Base-by-base conservation (phyloP, 2,329 filamentous ascomycete genomes). In the Alternaria longipes region DNA sequence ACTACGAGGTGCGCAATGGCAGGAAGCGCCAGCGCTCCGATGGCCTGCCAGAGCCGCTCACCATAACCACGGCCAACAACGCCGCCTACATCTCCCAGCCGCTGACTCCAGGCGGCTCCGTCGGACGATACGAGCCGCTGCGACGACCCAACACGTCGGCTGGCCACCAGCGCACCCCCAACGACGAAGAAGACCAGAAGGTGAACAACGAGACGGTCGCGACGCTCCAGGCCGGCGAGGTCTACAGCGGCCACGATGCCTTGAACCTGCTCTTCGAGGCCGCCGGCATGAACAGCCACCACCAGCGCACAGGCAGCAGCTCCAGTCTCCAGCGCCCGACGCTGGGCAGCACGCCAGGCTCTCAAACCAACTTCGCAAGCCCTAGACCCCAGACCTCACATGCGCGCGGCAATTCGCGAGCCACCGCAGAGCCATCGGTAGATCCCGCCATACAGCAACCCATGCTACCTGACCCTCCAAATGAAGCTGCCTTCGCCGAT, bases 161-260 rank as follows among this genome's bases (percentile, higher is more conserved):
- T 16, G 54, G 59, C 57, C 61, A 38, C 42, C 52, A 63, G 51
- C 54, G 76, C 68, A 68, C 67, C 34, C 69, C 69, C 34, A 66
- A 68, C 30, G 80, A 80, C 71, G 84, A 86, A 60, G 83, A 86
- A 55, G 85, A 87, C 63, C 82, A 85, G 66, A 83, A 87, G 72
- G 83, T 86, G 67, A 85, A 84, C 79, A 87, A 88, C 63, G 82
- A 85, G 63, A 85, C 86, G n/a, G 84, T 86, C 3, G 85, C 85
- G 3, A 83, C 87, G 50, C 75, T 90, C 66, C 82, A 89, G 67
- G 84, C 83, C 40, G 82, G 83, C 56, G 91, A 92, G 68, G 89
- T 98, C 45, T 97, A 94, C 78, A 94, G 93, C 36, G 93, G 92
- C 4, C 94, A 97, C 74, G 94, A 98, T 81, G 94, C 94, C 24